phyloP scores from a whole-genome alignment of 768 basidiomycete species.

The Kwoniella sp. region DNA sequence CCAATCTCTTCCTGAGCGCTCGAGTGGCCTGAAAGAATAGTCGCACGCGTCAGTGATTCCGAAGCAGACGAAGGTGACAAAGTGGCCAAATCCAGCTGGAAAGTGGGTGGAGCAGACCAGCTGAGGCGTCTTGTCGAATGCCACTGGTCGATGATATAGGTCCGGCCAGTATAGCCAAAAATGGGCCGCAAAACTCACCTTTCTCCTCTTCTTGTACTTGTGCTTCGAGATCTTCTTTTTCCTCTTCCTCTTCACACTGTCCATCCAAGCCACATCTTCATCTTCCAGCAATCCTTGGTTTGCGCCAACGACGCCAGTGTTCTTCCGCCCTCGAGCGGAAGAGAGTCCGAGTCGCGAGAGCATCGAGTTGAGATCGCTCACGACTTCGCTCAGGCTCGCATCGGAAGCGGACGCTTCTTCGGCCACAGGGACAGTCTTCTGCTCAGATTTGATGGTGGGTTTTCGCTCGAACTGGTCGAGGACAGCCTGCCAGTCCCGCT shows the following conservation, averaged over 20 bases:
- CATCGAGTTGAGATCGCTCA: slow-evolving; percentile 23
- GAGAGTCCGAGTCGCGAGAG: slow-evolving; percentile 19
- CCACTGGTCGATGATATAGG: background rate
- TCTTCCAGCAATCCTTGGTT: slow-evolving; percentile 7
- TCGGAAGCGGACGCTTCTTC: slow-evolving; percentile 31
- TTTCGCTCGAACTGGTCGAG: slow-evolving; percentile 61
- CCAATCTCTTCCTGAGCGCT: slow-evolving; percentile 44
- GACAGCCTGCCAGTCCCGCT: slow-evolving; percentile 70
- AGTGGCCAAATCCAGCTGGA: no score
- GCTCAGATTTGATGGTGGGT: background rate
- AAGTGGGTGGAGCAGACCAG: background rate
- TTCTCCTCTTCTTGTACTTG: slow-evolving; percentile 89
- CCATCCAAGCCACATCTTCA: slow-evolving; percentile 60
- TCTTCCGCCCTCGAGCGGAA: slow-evolving; percentile 16
- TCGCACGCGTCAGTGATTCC: background rate
- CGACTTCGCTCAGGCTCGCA: slow-evolving; percentile 27
- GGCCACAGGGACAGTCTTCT: background rate
- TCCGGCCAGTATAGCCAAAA: background rate
- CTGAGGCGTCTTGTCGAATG: background rate
- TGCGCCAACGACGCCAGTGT: slow-evolving; percentile 4
- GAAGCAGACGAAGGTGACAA: no score
- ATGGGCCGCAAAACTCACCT: slow-evolving; percentile 61
- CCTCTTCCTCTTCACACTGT: slow-evolving; percentile 55
- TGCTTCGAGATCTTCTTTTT: slow-evolving; percentile 95
- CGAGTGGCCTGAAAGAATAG: slow-evolving; percentile 30